A percentile compares a stretch with the other conserved stretches of the same genome.
These are phyloP conservation scores for Tulasnella sp. DNA, from an alignment of 768 basidiomycete species.

Conservation along the genomic window DNA sequence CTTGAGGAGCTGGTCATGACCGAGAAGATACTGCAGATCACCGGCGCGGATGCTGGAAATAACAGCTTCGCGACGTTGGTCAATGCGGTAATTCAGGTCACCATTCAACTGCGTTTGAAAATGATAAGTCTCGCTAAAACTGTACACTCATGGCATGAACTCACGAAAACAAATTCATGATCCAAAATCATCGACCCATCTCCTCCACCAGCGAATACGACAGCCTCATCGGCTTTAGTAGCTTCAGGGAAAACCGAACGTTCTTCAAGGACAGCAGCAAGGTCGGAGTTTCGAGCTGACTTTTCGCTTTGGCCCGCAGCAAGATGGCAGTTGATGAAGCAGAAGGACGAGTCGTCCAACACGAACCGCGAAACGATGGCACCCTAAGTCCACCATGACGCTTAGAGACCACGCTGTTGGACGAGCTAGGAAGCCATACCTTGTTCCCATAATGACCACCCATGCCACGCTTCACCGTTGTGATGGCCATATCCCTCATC, in stretches of 20 bases:
- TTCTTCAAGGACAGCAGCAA: constrained; percentile 79
- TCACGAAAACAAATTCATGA: constrained; percentile 85
- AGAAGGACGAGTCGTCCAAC: constrained; percentile 84
- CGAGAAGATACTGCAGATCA: constrained; percentile 51
- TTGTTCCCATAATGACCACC: constrained; percentile 92
- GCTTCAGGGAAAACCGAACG: constrained; percentile 48
- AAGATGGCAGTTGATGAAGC: constrained; percentile 94
- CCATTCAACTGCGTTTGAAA: constrained; percentile 54
- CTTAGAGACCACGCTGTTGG: neutral
- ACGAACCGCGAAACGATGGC: constrained; percentile 84
- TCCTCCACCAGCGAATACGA: constrained; percentile 78
- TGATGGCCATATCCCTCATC: constrained; percentile 59
- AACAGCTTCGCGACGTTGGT: constrained; percentile 78
- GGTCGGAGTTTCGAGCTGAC: constrained; percentile 73
- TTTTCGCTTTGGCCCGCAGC: constrained; percentile 87
- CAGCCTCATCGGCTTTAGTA: constrained; percentile 31
- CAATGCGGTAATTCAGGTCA: constrained; percentile 96
- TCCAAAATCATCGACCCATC: constrained; percentile 89
- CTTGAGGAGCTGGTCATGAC: constrained; percentile 81
- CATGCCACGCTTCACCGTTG: constrained; percentile 85
- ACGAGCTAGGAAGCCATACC: constrained; percentile 37
- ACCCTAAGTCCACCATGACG: constrained; percentile 39
- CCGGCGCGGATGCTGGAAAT: constrained; percentile 54
- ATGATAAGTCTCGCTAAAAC: neutral
- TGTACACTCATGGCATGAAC: constrained; percentile 23